Evolutionary conservation across 768 basidiomycete genomes (phyloP).

Genomic region (Suillus placidus): DNA sequence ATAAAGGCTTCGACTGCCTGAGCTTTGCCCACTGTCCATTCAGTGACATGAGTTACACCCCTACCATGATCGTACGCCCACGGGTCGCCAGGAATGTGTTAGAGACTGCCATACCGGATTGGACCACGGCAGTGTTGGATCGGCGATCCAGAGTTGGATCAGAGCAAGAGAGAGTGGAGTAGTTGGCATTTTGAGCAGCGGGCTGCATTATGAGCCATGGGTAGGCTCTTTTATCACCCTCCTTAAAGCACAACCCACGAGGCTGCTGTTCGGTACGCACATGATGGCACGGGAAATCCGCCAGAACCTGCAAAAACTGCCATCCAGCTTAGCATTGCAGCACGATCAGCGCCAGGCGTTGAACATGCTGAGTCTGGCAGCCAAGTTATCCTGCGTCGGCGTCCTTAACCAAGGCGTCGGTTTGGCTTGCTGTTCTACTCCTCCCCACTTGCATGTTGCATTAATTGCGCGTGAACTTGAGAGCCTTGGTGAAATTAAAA

Average conservation of each 20-base stretch:
- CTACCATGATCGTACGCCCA: background rate
- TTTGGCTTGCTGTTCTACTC: background rate
- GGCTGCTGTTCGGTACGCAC: background rate
- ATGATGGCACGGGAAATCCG: no score
- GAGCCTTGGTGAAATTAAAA: background rate
- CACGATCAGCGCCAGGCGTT: background rate
- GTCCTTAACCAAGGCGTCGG: background rate
- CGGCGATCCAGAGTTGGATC: background rate
- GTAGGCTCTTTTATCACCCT: background rate
- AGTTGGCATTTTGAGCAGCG: background rate
- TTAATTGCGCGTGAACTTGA: no score
- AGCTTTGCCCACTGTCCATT: background rate
- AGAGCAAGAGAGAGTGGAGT: background rate
- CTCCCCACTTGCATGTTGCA: no score
- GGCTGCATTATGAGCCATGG: background rate
- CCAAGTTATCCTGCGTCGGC: background rate
- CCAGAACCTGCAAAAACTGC: no score
- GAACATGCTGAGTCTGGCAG: background rate
- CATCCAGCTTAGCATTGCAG: background rate
- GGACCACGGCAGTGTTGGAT: background rate
- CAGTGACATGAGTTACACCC: background rate
- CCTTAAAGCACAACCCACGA: background rate
- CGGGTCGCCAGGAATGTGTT: background rate
- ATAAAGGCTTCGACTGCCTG: background rate
- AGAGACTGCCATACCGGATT: slow-evolving; percentile 1